phyloP scores from a whole-genome alignment of 345 rosid genomes.

The Populus alba region DNA sequence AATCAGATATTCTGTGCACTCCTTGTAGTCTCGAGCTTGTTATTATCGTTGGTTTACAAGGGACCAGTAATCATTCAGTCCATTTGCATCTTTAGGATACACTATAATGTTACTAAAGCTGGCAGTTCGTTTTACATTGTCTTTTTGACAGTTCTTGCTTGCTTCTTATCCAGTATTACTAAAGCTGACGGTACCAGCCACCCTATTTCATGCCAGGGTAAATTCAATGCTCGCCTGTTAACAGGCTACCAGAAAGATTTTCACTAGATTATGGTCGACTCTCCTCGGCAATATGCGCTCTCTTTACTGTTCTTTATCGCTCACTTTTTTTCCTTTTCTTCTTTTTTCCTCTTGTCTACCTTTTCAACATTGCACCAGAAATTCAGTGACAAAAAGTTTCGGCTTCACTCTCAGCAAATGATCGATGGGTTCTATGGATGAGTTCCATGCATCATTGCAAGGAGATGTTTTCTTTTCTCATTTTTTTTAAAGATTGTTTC shows the following conservation, averaged over 20 bases:
- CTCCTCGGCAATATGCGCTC: slow-evolving; percentile 22
- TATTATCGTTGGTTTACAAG: slow-evolving; percentile 67
- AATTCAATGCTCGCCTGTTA: slow-evolving; percentile 19
- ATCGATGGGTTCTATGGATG: no score
- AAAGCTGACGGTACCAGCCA: not conserved
- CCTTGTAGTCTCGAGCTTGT: slow-evolving; percentile 40
- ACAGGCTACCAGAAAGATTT: slow-evolving; percentile 20
- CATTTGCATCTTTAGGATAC: slow-evolving; percentile 92
- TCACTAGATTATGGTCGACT: slow-evolving; percentile 20
- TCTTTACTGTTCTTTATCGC: not conserved
- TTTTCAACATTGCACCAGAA: slow-evolving; percentile 19
- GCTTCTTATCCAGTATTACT: not conserved
- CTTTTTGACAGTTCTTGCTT: not conserved
- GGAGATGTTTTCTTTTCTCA: no score
- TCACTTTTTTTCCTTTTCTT: not conserved
- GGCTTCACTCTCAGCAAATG: slow-evolving; percentile 6
- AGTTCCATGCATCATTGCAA: no score
- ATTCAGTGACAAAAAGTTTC: slow-evolving; percentile 40
- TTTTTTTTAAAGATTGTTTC: no score
- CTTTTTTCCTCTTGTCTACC: not conserved
- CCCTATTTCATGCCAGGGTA: slow-evolving; percentile 20
- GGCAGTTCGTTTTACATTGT: not conserved
- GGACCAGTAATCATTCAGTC: slow-evolving; percentile 81
- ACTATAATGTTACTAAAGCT: not conserved
- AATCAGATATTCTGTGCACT: no score